Evolutionary conservation across 2,329 filamentous ascomycete genomes (phyloP).

Genomic region (Venturiaceae sp.): DNA sequence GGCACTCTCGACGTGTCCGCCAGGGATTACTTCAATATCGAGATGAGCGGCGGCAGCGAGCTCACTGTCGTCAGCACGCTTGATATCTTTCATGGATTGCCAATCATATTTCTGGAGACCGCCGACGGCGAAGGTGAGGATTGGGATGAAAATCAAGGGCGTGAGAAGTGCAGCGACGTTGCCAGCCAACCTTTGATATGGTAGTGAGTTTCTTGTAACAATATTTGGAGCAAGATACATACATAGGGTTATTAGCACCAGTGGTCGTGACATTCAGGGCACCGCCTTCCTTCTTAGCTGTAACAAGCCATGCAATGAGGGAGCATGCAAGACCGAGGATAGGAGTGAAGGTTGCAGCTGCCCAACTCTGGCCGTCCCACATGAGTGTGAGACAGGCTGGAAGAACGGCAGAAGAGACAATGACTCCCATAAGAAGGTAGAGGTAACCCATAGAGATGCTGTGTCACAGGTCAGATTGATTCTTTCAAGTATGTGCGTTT

Average conservation of each 20-base stretch:
- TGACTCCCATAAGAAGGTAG: slow-evolving; percentile 84
- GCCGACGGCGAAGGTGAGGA: slow-evolving; percentile 64
- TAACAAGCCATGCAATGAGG: slow-evolving; percentile 69
- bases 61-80: slow-evolving; percentile 68
- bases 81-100: slow-evolving; percentile 70
- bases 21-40: slow-evolving; percentile 55
- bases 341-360: slow-evolving; percentile 60
- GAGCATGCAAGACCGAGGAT: slow-evolving; percentile 59
- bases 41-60: slow-evolving; percentile 52
- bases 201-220: too few relatives aligned
- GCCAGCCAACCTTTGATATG: too few relatives aligned
- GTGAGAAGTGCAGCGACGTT: slow-evolving; percentile 77
- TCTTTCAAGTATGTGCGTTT: too few relatives aligned
- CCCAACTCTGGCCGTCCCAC: slow-evolving; percentile 72
- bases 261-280: slow-evolving; percentile 62
- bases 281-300: slow-evolving; percentile 59
- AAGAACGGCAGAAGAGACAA: slow-evolving; percentile 77
- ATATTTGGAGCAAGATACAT: too few relatives aligned
- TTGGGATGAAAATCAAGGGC: slow-evolving; percentile 62
- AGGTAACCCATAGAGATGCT: slow-evolving; percentile 83
- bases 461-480: too few relatives aligned
- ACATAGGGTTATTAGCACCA: slow-evolving; percentile 81
- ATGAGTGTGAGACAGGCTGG: slow-evolving; percentile 72
- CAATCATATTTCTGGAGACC: slow-evolving; percentile 78
- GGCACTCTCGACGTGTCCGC: slow-evolving; percentile 29